phyloP scores from a whole-genome alignment of 1,284 basidiomycete species.

The Cystobasidium slooffiae region DNA sequence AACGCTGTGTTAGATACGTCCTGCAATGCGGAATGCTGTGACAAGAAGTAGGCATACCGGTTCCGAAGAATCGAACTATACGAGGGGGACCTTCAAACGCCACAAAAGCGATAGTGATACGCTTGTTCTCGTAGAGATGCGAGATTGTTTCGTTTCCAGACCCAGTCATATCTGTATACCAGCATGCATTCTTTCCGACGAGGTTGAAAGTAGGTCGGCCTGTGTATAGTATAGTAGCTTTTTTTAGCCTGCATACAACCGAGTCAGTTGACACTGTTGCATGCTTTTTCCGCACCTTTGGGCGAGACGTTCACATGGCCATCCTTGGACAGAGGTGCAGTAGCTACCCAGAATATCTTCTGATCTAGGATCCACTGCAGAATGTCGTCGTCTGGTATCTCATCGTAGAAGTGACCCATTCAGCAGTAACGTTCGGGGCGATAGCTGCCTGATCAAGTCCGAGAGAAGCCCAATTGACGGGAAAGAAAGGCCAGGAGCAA shows the following conservation, averaged over 20 bases:
- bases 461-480: no score
- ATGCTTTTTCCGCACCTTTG: constrained; percentile 11
- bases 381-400: constrained; percentile 44
- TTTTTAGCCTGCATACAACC: not conserved
- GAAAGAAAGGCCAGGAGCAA: no score
- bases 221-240: constrained; percentile 1
- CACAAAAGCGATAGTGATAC: constrained; percentile 47
- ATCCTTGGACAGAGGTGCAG: constrained; percentile 42
- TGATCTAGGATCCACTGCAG: constrained; percentile 40
- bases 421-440: not conserved
- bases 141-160: constrained; percentile 49
- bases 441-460: no score
- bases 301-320: constrained; percentile 48
- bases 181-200: constrained; percentile 42
- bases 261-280: not conserved
- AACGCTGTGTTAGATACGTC: not conserved
- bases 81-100: constrained; percentile 48
- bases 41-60: not conserved
- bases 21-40: not conserved
- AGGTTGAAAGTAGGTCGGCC: constrained; percentile 42
- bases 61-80: constrained; percentile 49
- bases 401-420: constrained; percentile 50
- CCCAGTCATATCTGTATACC: constrained; percentile 47
- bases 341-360: constrained; percentile 47
- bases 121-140: constrained; percentile 45